phyloP scores from a whole-genome alignment of 768 basidiomycete genomes.

The Boletus sp. region DNA sequence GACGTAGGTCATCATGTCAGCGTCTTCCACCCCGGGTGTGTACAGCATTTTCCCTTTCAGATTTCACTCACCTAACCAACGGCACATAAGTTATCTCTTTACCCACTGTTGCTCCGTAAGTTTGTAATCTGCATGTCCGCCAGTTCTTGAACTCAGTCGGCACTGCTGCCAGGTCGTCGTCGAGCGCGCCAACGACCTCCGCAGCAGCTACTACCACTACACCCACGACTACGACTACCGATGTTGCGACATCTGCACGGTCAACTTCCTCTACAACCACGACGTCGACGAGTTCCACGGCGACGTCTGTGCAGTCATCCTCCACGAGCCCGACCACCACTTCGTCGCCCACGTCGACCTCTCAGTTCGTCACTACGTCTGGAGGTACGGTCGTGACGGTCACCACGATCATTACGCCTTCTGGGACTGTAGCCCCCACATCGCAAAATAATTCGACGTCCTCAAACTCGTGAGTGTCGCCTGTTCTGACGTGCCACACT shows the following conservation, averaged over 20 bases:
- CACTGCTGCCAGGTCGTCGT: not conserved
- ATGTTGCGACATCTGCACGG: not conserved
- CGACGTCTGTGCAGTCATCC: slow-evolving; percentile 2
- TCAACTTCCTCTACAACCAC: not conserved
- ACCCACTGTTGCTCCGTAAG: slow-evolving; percentile 3
- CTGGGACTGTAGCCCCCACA: not conserved
- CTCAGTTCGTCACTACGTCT: slow-evolving; percentile 10
- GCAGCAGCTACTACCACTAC: not conserved
- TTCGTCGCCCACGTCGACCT: not conserved
- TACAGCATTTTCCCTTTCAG: not conserved
- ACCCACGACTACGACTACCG: slow-evolving; percentile 3
- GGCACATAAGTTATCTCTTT: not conserved
- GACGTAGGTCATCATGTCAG: slow-evolving; percentile 9
- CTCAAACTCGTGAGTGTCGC: slow-evolving; percentile 27
- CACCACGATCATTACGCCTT: slow-evolving; percentile 4
- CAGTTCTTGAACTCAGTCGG: not conserved
- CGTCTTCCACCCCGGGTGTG: slow-evolving; percentile 1
- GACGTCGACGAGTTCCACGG: not conserved
- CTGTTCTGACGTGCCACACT: not conserved
- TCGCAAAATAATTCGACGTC: not conserved
- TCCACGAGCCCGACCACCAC: not conserved
- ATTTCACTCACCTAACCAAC: not conserved
- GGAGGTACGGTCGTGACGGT: slow-evolving; percentile 2
- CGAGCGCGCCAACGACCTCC: not conserved
- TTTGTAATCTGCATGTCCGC: not conserved